A percentile compares a stretch with the other conserved stretches of the same genome.
phyloP scores from a whole-genome alignment of 352 stramenopile genomes.

The Phytophthora melonis region DNA sequence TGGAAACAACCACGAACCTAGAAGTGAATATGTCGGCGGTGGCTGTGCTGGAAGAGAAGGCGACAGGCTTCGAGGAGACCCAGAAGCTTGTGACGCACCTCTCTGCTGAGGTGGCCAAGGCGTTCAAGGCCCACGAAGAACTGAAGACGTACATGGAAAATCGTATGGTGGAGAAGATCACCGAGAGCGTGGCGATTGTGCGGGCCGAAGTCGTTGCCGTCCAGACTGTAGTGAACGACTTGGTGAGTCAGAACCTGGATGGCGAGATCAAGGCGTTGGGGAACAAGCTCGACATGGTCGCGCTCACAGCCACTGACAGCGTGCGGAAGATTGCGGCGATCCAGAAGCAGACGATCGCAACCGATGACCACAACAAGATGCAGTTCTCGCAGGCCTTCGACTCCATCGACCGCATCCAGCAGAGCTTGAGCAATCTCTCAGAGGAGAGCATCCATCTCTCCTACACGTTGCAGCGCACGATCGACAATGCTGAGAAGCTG shows the following conservation, averaged over 20 bases:
- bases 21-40: slow-evolving; percentile 50
- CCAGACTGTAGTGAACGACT: slow-evolving; percentile 56
- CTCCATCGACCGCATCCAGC: slow-evolving; percentile 68
- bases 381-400: slow-evolving; percentile 77
- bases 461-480: slow-evolving; percentile 70
- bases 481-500: slow-evolving; percentile 57
- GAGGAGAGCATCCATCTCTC: slow-evolving; percentile 78
- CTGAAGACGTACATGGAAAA: slow-evolving; percentile 64
- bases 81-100: slow-evolving; percentile 56
- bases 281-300: slow-evolving; percentile 63
- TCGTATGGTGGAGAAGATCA: slow-evolving; percentile 61
- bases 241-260: slow-evolving; percentile 70
- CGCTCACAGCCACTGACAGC: slow-evolving; percentile 58
- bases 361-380: slow-evolving; percentile 65
- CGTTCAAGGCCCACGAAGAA: slow-evolving; percentile 48
- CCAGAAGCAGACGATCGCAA: slow-evolving; percentile 62
- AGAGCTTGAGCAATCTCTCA: slow-evolving; percentile 73
- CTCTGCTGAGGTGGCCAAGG: slow-evolving; percentile 50
- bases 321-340: slow-evolving; percentile 66
- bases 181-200: slow-evolving; percentile 57
- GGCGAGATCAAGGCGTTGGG: slow-evolving; percentile 62
- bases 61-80: slow-evolving; percentile 66
- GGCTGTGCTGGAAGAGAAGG: slow-evolving; percentile 60
- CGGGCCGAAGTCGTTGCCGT: slow-evolving; percentile 62
- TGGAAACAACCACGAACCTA: slow-evolving; percentile 66